phyloP scores from a whole-genome alignment of 2,329 filamentous ascomycete species.

The Sporothrix humicola region DNA sequence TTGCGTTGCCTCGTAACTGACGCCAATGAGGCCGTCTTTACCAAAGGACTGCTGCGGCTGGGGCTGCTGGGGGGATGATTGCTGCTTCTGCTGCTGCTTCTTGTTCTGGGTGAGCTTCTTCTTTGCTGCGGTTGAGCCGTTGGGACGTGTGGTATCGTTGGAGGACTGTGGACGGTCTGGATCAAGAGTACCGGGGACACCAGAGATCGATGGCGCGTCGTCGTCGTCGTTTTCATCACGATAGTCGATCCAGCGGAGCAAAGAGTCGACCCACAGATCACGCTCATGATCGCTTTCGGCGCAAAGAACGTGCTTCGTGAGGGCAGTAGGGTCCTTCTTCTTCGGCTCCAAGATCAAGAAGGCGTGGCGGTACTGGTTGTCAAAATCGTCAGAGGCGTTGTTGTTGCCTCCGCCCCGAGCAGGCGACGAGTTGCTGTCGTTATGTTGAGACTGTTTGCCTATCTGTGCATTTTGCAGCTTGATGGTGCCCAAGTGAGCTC shows the following conservation, averaged over 20 bases:
- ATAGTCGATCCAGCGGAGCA: conserved; percentile 87
- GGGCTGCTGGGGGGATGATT: conserved; percentile 39
- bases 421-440: conserved; percentile 66
- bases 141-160: conserved; percentile 35
- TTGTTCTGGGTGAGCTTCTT: conserved; percentile 50
- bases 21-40: conserved; percentile 59
- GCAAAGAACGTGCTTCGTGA: conserved; percentile 92
- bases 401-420: conserved; percentile 48
- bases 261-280: conserved; percentile 89
- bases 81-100: conserved; percentile 51
- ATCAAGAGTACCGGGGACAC: conserved; percentile 43
- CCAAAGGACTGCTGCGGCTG: conserved; percentile 35
- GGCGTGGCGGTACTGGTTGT: conserved; percentile 95
- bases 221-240: conserved; percentile 66
- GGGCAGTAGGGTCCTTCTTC: conserved; percentile 86
- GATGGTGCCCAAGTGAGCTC: conserved; percentile 89
- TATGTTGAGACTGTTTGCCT: conserved; percentile 80
- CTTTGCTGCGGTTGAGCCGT: conserved; percentile 46
- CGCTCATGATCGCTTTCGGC: conserved; percentile 93
- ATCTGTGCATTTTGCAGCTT: conserved; percentile 91
- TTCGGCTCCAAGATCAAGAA: conserved; percentile 96
- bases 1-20: conserved; percentile 63
- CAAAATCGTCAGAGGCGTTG: conserved; percentile 70
- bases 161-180: conserved; percentile 51
- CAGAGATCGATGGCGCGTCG: conserved; percentile 26